Evolutionary conservation across 352 stramenopile species (phyloP).

Genomic region (Phytophthora tubulina): DNA sequence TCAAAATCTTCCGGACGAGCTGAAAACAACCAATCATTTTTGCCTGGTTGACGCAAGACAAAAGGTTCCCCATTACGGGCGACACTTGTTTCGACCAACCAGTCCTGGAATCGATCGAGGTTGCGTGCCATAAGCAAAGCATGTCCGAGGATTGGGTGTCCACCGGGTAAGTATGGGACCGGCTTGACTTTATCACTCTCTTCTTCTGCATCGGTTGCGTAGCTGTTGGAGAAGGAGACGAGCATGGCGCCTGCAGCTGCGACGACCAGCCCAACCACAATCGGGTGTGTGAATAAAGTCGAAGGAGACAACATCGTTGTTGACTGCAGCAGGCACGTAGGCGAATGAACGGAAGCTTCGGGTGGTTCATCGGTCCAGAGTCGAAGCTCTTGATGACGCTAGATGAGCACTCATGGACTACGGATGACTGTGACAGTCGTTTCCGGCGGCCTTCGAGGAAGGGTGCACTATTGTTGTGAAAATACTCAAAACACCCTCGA

Average conservation of each 20-base stretch:
- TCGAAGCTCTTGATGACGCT: constrained; percentile 27
- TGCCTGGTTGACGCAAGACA: constrained; percentile 50
- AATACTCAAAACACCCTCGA: too few relatives aligned
- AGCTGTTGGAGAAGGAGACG: constrained; percentile 14
- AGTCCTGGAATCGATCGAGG: constrained; percentile 48
- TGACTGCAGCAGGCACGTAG: constrained; percentile 27
- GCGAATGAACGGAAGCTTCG: constrained; percentile 21
- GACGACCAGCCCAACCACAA: constrained; percentile 36
- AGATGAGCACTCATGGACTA: neutral
- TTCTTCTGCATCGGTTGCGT: constrained; percentile 21
- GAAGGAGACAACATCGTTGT: constrained; percentile 37
- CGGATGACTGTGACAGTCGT: neutral
- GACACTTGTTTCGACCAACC: constrained; percentile 45
- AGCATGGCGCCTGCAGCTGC: constrained; percentile 28
- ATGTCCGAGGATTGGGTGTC: constrained; percentile 41
- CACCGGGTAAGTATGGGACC: constrained; percentile 39
- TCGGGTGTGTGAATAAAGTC: constrained; percentile 22
- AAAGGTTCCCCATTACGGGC: constrained; percentile 40
- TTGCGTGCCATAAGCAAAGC: constrained; percentile 43
- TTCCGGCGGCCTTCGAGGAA: neutral
- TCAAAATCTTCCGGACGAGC: constrained; percentile 54
- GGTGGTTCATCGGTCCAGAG: constrained; percentile 2
- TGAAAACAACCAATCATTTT: constrained; percentile 53
- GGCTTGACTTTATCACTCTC: constrained; percentile 13
- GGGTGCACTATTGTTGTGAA: neutral